Conservation (phyloP, 164 flowering plant genomes). For the Chloranthus sessilifolius region DNA sequence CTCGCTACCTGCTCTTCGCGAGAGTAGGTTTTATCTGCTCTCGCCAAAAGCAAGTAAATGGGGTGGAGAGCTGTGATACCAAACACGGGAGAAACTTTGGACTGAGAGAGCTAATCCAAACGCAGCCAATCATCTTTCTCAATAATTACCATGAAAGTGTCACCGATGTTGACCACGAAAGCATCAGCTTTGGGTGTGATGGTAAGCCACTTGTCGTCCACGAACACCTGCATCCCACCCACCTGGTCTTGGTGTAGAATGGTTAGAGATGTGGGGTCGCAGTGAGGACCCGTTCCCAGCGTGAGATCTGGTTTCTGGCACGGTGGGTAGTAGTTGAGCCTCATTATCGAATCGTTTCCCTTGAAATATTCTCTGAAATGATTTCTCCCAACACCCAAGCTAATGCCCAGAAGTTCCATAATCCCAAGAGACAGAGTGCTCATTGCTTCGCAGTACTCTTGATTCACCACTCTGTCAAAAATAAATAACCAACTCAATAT, state of each 20-base stretch:
- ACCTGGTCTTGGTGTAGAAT: conserved; percentile 76
- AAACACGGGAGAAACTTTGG: no score
- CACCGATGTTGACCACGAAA: conserved; percentile 74
- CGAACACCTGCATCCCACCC: conserved; percentile 58
- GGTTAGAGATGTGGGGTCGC: conserved; percentile 68
- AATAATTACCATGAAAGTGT: conserved; percentile 63
- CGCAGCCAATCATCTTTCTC: no score
- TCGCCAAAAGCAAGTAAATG: background rate
- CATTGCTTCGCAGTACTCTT: conserved; percentile 63
- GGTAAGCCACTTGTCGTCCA: conserved; percentile 54
- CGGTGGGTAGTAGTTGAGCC: conserved; percentile 64
- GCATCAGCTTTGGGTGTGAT: conserved; percentile 44
- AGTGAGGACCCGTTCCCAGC: conserved; percentile 79
- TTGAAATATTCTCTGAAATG: conserved; percentile 47
- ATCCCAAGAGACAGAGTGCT: conserved; percentile 40
- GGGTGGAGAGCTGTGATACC: background rate
- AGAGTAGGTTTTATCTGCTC: no score
- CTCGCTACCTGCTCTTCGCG: no score
- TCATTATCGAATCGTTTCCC: conserved; percentile 61
- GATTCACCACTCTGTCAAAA: conserved; percentile 41
- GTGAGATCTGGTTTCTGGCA: conserved; percentile 60
- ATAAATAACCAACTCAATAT: background rate
- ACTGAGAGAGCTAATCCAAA: no score
- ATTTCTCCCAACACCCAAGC: conserved; percentile 44
- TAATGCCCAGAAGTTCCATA: conserved; percentile 63